Evolutionary conservation across 1,284 basidiomycete species (phyloP).

Genomic region (Ceratobasidium sp.): DNA sequence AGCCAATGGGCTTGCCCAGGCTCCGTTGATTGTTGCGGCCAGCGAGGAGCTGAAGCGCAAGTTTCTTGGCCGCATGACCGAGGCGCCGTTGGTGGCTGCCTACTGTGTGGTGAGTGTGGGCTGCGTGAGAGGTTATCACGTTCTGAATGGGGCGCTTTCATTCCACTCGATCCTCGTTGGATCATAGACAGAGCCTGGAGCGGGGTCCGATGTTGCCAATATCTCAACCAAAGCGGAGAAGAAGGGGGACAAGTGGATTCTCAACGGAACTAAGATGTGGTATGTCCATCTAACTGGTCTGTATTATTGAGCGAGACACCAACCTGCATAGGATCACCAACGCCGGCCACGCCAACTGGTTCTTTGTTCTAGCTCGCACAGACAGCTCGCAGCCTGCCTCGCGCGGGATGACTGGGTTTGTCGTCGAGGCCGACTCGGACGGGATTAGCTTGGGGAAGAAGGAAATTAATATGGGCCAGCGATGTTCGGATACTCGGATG

Average conservation of each 20-base stretch:
- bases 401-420: conserved; percentile 64
- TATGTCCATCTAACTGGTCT: conserved; percentile 42
- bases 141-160: neutral
- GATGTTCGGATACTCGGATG: conserved; percentile 65
- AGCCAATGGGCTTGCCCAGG: conserved; percentile 62
- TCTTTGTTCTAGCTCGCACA: conserved; percentile 65
- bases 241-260: conserved; percentile 61
- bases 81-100: conserved; percentile 64
- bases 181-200: conserved; percentile 60
- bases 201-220: conserved; percentile 64
- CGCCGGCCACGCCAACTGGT: conserved; percentile 63
- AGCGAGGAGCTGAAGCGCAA: conserved; percentile 62
- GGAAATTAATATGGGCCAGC: conserved; percentile 69
- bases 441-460: conserved; percentile 63
- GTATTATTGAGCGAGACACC: neutral
- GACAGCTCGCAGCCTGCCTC: conserved; percentile 59
- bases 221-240: conserved; percentile 62
- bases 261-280: conserved; percentile 66
- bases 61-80: conserved; percentile 66
- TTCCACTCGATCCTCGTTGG: neutral
- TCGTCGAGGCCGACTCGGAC: conserved; percentile 62
- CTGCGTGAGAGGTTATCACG: too few species aligned
- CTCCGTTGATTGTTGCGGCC: conserved; percentile 62
- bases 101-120: conserved; percentile 58
- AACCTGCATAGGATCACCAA: conserved; percentile 56